These are phyloP conservation scores for Alternaria alternata DNA, from an alignment of 2,329 filamentous ascomycete genomes.

Conservation along the genomic window DNA sequence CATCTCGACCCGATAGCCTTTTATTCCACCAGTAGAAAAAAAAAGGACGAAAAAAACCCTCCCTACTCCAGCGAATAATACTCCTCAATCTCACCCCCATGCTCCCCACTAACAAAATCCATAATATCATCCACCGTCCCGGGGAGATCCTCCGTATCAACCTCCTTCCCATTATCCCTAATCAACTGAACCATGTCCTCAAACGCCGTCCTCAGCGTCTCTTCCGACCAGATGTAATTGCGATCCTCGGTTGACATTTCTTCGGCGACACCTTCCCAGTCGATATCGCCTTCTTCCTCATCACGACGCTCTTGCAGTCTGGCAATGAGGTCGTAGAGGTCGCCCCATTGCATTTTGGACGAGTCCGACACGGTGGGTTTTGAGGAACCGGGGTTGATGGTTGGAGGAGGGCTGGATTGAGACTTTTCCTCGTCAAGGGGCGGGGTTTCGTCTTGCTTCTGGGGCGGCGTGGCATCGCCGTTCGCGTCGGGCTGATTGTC, in stretches of 20 bases:
- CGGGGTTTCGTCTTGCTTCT: too few species aligned
- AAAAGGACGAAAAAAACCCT: too few species aligned
- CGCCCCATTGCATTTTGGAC: conserved; percentile 51
- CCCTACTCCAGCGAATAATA: conserved; percentile 12
- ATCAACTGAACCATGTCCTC: conserved; percentile 24
- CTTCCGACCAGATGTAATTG: conserved; percentile 25
- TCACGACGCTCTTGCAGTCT: conserved; percentile 37
- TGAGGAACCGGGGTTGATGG: not conserved
- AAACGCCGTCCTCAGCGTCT: conserved; percentile 32
- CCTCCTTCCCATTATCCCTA: conserved; percentile 9
- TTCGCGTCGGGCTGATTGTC: not conserved
- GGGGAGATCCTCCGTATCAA: conserved; percentile 8
- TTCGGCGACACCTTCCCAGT: conserved; percentile 38
- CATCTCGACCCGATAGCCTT: too few species aligned
- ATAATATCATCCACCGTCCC: conserved; percentile 32
- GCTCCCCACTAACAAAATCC: conserved; percentile 22
- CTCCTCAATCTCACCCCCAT: conserved; percentile 21
- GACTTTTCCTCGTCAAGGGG: not conserved
- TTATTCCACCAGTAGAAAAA: too few species aligned
- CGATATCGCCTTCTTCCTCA: conserved; percentile 42
- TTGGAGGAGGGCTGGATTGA: not conserved
- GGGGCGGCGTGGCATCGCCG: too few species aligned
- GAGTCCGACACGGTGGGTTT: conserved; percentile 16
- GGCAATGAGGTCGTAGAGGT: conserved; percentile 53
- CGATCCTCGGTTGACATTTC: conserved; percentile 1